A percentile compares a stretch with the other conserved stretches of the same genome.
phyloP scores from a whole-genome alignment of 352 stramenopile species.

The Aphanomyces cochlioides region DNA sequence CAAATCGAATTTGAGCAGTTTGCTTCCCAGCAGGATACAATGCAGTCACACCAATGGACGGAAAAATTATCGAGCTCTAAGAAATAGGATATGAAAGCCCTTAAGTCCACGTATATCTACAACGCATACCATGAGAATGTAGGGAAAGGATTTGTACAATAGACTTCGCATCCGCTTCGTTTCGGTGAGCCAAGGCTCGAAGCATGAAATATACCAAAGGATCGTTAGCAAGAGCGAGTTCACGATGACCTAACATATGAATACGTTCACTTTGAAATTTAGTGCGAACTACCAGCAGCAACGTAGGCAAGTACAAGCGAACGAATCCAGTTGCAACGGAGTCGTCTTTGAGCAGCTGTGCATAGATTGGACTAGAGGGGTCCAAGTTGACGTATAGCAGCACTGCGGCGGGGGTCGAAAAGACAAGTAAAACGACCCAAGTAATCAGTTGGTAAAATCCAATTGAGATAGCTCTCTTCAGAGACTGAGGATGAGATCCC shows the following conservation, averaged over 20 bases:
- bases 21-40: conserved; percentile 47
- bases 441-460: conserved; percentile 48
- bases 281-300: conserved; percentile 48
- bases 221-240: conserved; percentile 73
- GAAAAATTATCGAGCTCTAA: conserved; percentile 72
- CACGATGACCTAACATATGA: conserved; percentile 47
- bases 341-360: conserved; percentile 43
- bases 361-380: conserved; percentile 54
- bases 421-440: conserved; percentile 57
- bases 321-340: conserved; percentile 51
- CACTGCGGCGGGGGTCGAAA: conserved; percentile 69
- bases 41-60: conserved; percentile 71
- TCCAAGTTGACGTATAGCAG: conserved; percentile 80
- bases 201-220: conserved; percentile 64
- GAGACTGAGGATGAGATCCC: conserved; percentile 49
- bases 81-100: not conserved
- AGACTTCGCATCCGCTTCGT: conserved; percentile 62
- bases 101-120: not conserved
- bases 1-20: not conserved
- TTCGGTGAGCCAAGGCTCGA: conserved; percentile 59
- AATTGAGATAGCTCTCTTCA: conserved; percentile 38
- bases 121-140: conserved; percentile 61
- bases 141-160: conserved; percentile 67
- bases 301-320: conserved; percentile 62
- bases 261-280: not conserved